Conservation (phyloP, 306 rosid species). For the Astragalus membranaceus region DNA sequence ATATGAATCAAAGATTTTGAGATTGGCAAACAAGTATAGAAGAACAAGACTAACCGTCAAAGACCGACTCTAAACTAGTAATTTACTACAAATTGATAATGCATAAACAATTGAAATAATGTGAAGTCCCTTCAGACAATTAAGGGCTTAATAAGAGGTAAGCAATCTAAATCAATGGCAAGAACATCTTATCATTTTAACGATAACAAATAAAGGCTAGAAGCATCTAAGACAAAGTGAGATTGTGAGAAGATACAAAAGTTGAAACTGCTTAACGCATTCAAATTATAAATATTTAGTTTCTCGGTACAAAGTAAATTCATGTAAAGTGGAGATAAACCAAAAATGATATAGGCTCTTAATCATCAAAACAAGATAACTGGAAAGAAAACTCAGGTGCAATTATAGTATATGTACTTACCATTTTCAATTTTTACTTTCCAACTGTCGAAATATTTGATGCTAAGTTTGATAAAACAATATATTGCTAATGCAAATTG, state of each 20-base stretch:
- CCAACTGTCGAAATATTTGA: no score
- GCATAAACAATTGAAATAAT: not conserved
- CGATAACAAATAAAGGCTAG: no score
- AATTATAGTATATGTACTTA: not conserved
- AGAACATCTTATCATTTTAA: no score
- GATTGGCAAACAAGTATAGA: no score
- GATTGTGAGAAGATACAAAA: not conserved
- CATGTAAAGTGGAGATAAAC: not conserved
- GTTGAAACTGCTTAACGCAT: not conserved
- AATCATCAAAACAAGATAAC: not conserved
- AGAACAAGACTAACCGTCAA: no score
- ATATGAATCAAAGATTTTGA: no score
- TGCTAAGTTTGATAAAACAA: no score
- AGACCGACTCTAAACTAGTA: no score
- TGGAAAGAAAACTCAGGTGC: not conserved
- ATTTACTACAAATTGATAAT: conserved; percentile 14
- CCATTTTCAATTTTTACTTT: no score
- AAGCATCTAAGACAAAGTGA: not conserved
- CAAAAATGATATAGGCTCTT: not conserved
- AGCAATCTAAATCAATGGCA: no score
- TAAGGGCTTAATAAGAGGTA: not conserved
- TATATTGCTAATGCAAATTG: no score
- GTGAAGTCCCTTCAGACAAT: not conserved
- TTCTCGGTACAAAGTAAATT: not conserved
- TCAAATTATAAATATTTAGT: not conserved